A percentile compares a stretch with the other conserved stretches of the same genome.
phyloP scores from a whole-genome alignment of 2,329 filamentous ascomycete species.

The Acephala macrosclerotiorum region DNA sequence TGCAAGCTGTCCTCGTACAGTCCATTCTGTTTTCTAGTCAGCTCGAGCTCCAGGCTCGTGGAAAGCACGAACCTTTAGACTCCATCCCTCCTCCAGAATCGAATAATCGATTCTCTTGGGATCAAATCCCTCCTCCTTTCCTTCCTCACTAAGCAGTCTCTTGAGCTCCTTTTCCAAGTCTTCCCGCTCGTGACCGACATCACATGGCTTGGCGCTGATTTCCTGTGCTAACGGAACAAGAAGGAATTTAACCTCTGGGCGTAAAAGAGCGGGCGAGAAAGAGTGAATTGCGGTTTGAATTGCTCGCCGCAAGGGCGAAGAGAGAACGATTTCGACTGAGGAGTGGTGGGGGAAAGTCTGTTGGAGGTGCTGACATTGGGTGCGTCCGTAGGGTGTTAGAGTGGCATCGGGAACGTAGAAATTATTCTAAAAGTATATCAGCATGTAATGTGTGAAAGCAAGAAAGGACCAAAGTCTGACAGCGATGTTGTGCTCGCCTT shows the following conservation, averaged over 20 bases:
- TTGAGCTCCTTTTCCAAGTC: conserved; percentile 18
- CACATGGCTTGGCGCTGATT: conserved; percentile 31
- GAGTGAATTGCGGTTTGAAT: conserved; percentile 76
- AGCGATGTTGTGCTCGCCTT: conserved; percentile 81
- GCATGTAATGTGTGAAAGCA: not conserved
- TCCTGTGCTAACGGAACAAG: conserved; percentile 31
- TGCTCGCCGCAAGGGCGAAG: conserved; percentile 81
- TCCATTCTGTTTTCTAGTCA: conserved; percentile 24
- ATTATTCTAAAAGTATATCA: conserved; percentile 5
- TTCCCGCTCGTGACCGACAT: conserved; percentile 24
- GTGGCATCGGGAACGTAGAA: conserved; percentile 63
- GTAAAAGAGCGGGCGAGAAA: conserved; percentile 53
- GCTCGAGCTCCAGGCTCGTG: not conserved
- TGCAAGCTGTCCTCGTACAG: conserved; percentile 27
- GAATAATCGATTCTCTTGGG: conserved; percentile 26
- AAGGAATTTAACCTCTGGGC: conserved; percentile 24
- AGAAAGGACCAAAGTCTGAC: conserved; percentile 67
- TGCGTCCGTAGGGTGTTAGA: conserved; percentile 76
- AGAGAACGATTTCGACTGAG: conserved; percentile 65
- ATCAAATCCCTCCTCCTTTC: conserved; percentile 22
- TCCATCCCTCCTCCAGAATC: conserved; percentile 30
- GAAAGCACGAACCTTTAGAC: conserved; percentile 22
- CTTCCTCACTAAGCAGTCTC: conserved; percentile 18
- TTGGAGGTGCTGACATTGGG: conserved; percentile 73
- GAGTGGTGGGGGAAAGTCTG: conserved; percentile 67